Conservation (phyloP, 2,329 filamentous ascomycete genomes). For the Amylocarpus encephaloides region DNA sequence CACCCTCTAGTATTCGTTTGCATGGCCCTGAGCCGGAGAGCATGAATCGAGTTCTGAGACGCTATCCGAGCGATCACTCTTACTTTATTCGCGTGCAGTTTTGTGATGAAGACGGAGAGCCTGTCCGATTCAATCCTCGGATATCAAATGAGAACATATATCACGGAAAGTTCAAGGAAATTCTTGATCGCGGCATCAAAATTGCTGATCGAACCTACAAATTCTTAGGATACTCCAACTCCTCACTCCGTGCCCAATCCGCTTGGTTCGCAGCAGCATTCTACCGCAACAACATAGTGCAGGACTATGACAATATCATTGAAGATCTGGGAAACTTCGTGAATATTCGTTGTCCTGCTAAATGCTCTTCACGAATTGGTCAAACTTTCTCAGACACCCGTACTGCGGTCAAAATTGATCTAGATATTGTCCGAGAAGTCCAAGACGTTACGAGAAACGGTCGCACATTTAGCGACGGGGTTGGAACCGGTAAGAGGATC, state of each 20-base stretch:
- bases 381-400: constrained; percentile 71
- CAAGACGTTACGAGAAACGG: constrained; percentile 47
- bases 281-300: constrained; percentile 27
- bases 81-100: constrained; percentile 68
- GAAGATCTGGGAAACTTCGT: constrained; percentile 43
- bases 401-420: constrained; percentile 47
- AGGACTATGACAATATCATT: constrained; percentile 36
- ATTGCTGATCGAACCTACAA: constrained; percentile 57
- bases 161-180: constrained; percentile 51
- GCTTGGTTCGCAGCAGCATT: constrained; percentile 60
- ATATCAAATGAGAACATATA: constrained; percentile 45
- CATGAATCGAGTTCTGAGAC: constrained; percentile 65
- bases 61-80: constrained; percentile 52
- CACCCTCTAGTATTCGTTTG: constrained; percentile 51
- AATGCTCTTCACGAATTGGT: constrained; percentile 51
- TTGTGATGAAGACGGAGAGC: constrained; percentile 61
- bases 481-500: constrained; percentile 46
- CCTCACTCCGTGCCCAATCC: constrained; percentile 64
- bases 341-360: constrained; percentile 46
- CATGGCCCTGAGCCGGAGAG: constrained; percentile 59
- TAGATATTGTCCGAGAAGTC: constrained; percentile 33
- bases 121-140: constrained; percentile 52
- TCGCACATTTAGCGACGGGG: constrained; percentile 71
- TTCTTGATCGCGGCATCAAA: constrained; percentile 53
- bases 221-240: constrained; percentile 76